phyloP scores from a whole-genome alignment of 2,329 filamentous ascomycete genomes.

The Clarireedia monteithiana region DNA sequence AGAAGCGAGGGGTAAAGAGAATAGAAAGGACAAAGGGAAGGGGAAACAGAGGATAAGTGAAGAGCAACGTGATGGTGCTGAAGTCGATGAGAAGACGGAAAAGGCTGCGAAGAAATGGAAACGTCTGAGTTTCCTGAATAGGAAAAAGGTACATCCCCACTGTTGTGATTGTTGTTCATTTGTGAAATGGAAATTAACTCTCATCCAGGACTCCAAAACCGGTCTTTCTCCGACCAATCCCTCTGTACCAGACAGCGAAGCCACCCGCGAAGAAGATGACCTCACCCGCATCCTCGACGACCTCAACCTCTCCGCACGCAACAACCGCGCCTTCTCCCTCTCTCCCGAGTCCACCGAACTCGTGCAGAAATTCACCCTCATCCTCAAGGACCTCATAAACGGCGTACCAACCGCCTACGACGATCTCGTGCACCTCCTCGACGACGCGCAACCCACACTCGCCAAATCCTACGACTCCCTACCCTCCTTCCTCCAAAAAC shows the following conservation, averaged over 20 bases:
- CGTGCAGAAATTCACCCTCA: slow-evolving; percentile 74
- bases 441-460: slow-evolving; percentile 55
- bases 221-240: slow-evolving; percentile 32
- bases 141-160: slow-evolving; percentile 21
- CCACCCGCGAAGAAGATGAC: slow-evolving; percentile 54
- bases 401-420: slow-evolving; percentile 90
- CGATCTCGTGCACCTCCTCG: slow-evolving; percentile 63
- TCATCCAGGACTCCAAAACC: slow-evolving; percentile 32
- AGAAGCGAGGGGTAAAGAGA: slow-evolving; percentile 4
- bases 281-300: slow-evolving; percentile 73
- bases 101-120: slow-evolving; percentile 31
- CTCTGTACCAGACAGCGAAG: slow-evolving; percentile 32
- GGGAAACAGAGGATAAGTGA: slow-evolving; percentile 27
- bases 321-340: slow-evolving; percentile 79
- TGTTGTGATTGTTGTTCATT: background rate
- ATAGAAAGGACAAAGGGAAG: slow-evolving; percentile 24
- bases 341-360: slow-evolving; percentile 79
- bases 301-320: slow-evolving; percentile 73
- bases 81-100: slow-evolving; percentile 22
- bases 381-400: slow-evolving; percentile 86
- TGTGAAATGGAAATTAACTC: slow-evolving; percentile 18
- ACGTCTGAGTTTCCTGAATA: slow-evolving; percentile 34
- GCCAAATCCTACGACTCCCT: slow-evolving; percentile 56
- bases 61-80: slow-evolving; percentile 16
- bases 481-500: slow-evolving; percentile 72